Evolutionary conservation across 23 red algal species (phyloP).

Genomic region (Agarophyton chilense): DNA sequence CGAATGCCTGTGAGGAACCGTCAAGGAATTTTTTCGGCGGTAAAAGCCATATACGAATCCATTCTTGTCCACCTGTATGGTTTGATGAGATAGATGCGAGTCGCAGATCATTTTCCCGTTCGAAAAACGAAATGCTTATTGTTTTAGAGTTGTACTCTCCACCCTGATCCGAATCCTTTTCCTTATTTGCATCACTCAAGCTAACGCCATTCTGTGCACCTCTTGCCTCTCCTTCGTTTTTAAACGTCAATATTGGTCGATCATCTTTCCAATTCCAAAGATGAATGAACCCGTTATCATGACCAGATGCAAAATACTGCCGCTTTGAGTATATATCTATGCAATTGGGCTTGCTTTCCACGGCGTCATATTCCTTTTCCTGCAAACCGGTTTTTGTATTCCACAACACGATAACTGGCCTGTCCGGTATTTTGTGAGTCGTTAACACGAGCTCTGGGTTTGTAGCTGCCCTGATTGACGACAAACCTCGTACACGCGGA

Average conservation of each 20-base stretch:
- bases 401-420: conserved; percentile 31
- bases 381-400: conserved; percentile 9
- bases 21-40: conserved; percentile 12
- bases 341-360: conserved; percentile 52
- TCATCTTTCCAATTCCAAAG: conserved; percentile 37
- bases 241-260: conserved; percentile 43
- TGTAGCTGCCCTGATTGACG: conserved; percentile 40
- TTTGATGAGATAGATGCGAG: conserved; percentile 28
- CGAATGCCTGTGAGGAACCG: neutral
- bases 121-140: conserved; percentile 54
- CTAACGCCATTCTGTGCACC: conserved; percentile 25
- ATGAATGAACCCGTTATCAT: conserved; percentile 63
- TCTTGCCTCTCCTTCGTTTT: neutral
- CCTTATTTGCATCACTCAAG: conserved; percentile 11
- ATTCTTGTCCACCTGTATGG: neutral
- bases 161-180: neutral
- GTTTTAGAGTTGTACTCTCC: neutral
- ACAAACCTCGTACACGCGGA: neutral
- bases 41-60: conserved; percentile 44
- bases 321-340: conserved; percentile 23
- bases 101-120: neutral
- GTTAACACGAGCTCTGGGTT: conserved; percentile 10
- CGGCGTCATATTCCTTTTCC: conserved; percentile 9
- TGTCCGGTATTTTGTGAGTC: neutral
- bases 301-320: conserved; percentile 48